A percentile compares a stretch with the other conserved stretches of the same genome.
Evolutionary conservation across 163 green algal genomes (phyloP).

Genomic region (Picocystis sp.): DNA sequence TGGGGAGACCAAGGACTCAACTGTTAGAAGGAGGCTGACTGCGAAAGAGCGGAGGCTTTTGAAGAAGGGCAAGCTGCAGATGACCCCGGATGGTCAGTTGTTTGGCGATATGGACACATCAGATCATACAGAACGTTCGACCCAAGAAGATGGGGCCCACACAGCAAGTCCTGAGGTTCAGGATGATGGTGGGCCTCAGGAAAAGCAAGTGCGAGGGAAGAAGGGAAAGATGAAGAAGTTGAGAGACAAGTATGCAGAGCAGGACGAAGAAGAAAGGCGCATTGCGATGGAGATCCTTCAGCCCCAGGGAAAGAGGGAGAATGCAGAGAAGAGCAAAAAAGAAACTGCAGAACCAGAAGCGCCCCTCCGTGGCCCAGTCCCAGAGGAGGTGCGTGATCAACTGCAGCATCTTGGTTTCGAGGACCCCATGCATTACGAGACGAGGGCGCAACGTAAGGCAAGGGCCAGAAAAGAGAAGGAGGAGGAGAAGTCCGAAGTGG

Average conservation of each 20-base stretch:
- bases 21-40: constrained; percentile 16
- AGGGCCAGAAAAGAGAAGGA: constrained; percentile 8
- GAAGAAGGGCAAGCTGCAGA: constrained; percentile 33
- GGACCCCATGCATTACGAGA: too few relatives aligned
- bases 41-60: constrained; percentile 38
- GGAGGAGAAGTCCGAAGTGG: constrained; percentile 1
- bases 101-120: neutral
- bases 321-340: constrained; percentile 2
- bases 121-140: neutral
- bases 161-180: neutral
- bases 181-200: constrained; percentile 2
- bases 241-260: constrained; percentile 39
- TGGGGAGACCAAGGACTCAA: too few relatives aligned
- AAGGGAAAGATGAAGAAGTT: constrained; percentile 54
- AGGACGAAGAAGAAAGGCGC: constrained; percentile 85
- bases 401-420: too few relatives aligned
- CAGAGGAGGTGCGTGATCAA: too few relatives aligned
- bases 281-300: constrained; percentile 60
- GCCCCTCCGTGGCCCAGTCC: too few relatives aligned
- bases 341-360: constrained; percentile 9
- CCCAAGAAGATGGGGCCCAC: neutral
- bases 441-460: constrained; percentile 25
- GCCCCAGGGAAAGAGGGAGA: constrained; percentile 17
- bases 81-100: constrained; percentile 8
- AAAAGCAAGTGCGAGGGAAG: constrained; percentile 34